Conservation (phyloP, 2,329 filamentous ascomycete species). For the Penicillium nordicum region DNA sequence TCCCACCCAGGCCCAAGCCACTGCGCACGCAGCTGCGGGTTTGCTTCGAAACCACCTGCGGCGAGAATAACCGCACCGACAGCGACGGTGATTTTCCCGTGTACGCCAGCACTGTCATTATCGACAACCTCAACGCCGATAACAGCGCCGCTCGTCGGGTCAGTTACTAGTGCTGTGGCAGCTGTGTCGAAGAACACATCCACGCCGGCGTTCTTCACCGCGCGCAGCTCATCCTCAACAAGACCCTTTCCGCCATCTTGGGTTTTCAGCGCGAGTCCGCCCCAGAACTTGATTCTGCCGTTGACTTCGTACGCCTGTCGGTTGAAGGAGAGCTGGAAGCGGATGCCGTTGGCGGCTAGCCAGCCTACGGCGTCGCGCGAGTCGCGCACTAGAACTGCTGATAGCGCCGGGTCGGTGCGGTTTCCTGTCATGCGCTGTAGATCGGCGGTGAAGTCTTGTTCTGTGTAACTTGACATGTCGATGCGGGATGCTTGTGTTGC, state of each 20-base stretch:
- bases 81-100: constrained; percentile 15
- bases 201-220: constrained; percentile 46
- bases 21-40: constrained; percentile 54
- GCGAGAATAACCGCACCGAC: constrained; percentile 30
- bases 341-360: constrained; percentile 54
- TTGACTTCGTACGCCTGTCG: constrained; percentile 64
- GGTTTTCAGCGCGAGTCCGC: constrained; percentile 59
- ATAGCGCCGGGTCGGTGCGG: constrained; percentile 51
- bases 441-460: constrained; percentile 54
- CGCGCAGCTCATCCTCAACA: constrained; percentile 48
- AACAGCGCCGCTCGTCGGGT: neutral
- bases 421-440: constrained; percentile 56
- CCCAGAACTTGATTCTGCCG: constrained; percentile 63
- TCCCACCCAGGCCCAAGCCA: constrained; percentile 62
- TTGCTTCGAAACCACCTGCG: constrained; percentile 64
- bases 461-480: constrained; percentile 58
- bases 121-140: constrained; percentile 19
- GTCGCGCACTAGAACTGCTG: constrained; percentile 50
- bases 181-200: constrained; percentile 42
- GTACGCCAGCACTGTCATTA: neutral
- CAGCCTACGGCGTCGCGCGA: constrained; percentile 54
- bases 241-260: constrained; percentile 60
- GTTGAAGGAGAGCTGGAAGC: constrained; percentile 61
- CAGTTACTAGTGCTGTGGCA: neutral
- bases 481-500: constrained; percentile 48